Percentiles rank a stretch among this genome's conserved stretches.
Evolutionary conservation across 2,329 filamentous ascomycete species (phyloP).

Genomic region (Phyllosticta citribraziliensis): DNA sequence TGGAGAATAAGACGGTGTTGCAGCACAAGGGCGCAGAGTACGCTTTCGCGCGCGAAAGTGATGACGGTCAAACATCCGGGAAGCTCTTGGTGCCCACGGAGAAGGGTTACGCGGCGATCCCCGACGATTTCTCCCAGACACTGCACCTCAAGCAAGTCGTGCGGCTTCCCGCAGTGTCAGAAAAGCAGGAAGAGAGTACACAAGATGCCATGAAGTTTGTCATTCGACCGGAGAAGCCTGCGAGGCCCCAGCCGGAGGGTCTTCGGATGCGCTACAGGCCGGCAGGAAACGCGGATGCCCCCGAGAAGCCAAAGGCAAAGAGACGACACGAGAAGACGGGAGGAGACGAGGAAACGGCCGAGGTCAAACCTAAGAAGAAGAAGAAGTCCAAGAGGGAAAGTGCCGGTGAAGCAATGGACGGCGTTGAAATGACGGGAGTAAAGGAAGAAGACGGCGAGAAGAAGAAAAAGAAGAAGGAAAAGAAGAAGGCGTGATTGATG

Average conservation of each 20-base stretch:
- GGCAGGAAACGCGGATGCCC: constrained; percentile 45
- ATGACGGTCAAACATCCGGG: constrained; percentile 43
- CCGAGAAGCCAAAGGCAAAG: constrained; percentile 19
- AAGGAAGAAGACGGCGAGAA: constrained; percentile 9
- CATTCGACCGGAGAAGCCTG: constrained; percentile 40
- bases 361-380: constrained; percentile 10
- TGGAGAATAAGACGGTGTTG: constrained; percentile 46
- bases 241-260: constrained; percentile 57
- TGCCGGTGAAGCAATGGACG: constrained; percentile 11
- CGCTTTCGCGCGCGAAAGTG: constrained; percentile 43
- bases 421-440: constrained; percentile 9
- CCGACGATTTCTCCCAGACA: constrained; percentile 42
- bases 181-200: constrained; percentile 32
- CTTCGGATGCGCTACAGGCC: constrained; percentile 59
- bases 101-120: constrained; percentile 42
- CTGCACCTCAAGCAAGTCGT: constrained; percentile 57
- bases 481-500: constrained; percentile 21
- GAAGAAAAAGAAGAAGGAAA: constrained; percentile 24
- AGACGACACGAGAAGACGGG: constrained; percentile 24
- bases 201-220: constrained; percentile 33
- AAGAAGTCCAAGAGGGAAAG: background rate
- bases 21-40: constrained; percentile 56
- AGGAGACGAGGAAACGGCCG: constrained; percentile 10
- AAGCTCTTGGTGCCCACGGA: constrained; percentile 52
- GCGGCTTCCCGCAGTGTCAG: constrained; percentile 38